phyloP scores from a whole-genome alignment of 257 asterid genomes.

The Rehmannia glutinosa region DNA sequence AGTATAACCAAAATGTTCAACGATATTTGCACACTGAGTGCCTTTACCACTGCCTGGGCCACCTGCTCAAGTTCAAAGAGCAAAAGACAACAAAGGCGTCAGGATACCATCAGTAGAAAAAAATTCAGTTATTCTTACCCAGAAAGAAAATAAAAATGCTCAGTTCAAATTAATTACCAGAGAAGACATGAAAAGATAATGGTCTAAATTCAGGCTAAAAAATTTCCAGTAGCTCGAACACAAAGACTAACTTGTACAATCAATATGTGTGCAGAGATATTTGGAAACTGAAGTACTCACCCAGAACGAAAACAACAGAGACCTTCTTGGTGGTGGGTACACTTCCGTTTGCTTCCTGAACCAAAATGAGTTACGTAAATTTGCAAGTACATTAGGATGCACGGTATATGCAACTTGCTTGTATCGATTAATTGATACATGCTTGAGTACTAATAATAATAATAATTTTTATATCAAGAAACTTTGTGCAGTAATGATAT shows the following conservation, averaged over 20 bases:
- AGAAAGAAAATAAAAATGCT: too few relatives aligned
- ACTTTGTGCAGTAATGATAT: too few relatives aligned
- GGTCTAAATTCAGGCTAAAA: neutral
- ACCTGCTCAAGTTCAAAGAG: too few relatives aligned
- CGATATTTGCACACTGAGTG: constrained; percentile 82
- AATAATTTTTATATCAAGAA: too few relatives aligned
- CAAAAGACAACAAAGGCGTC: constrained; percentile 2
- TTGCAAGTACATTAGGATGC: neutral
- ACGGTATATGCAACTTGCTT: neutral
- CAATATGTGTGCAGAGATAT: neutral
- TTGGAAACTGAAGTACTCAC: constrained; percentile 35
- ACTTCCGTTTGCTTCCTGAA: constrained; percentile 55
- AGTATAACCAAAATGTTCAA: constrained; percentile 71
- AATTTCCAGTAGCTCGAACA: neutral
- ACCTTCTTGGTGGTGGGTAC: constrained; percentile 37
- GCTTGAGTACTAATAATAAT: too few relatives aligned
- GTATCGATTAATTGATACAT: neutral
- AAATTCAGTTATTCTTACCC: too few relatives aligned
- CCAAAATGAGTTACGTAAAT: neutral
- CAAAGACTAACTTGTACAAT: neutral
- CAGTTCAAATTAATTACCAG: too few relatives aligned
- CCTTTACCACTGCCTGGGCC: constrained; percentile 99
- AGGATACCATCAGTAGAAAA: constrained; percentile 8
- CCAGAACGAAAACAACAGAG: constrained; percentile 68
- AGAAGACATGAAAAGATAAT: neutral